Evolutionary conservation across 768 basidiomycete species (phyloP).

Genomic region (Trametes cinnabarina): DNA sequence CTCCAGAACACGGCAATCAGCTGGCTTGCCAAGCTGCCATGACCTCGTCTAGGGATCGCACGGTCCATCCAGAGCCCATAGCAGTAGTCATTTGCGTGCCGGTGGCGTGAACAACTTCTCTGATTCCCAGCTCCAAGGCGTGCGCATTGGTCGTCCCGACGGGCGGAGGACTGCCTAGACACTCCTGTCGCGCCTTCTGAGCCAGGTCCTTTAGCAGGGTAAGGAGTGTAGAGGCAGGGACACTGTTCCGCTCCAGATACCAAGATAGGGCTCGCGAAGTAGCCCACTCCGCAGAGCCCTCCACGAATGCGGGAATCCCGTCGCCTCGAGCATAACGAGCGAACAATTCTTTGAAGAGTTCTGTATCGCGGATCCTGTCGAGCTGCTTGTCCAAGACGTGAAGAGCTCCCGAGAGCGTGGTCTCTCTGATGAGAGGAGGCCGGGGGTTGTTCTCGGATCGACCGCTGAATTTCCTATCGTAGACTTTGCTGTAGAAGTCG

Average conservation of each 20-base stretch:
- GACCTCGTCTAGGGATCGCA: conserved; percentile 64
- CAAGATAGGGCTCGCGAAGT: conserved; percentile 53
- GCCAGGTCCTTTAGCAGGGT: conserved; percentile 60
- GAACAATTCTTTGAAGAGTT: conserved; percentile 44
- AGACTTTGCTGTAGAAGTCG: conserved; percentile 76
- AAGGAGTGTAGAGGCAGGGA: conserved; percentile 69
- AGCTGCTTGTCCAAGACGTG: conserved; percentile 61
- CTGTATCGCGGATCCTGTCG: conserved; percentile 41
- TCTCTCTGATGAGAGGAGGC: conserved; percentile 69
- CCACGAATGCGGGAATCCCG: conserved; percentile 23
- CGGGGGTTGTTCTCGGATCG: conserved; percentile 62
- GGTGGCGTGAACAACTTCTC: conserved; percentile 82
- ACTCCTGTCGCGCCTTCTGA: conserved; percentile 58
- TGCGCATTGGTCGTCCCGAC: conserved; percentile 43
- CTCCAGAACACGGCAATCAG: neutral
- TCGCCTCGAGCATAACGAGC: conserved; percentile 58
- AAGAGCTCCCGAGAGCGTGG: conserved; percentile 63
- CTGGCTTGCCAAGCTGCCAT: conserved; percentile 50
- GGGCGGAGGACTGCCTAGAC: conserved; percentile 46
- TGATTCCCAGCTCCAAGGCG: conserved; percentile 58
- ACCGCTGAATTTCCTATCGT: conserved; percentile 73
- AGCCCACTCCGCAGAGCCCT: conserved; percentile 14
- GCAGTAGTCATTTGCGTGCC: conserved; percentile 77
- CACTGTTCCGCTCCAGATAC: conserved; percentile 69
- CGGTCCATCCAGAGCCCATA: conserved; percentile 72